Conservation (phyloP, 1,284 basidiomycete genomes). For the Malassezia japonica region DNA sequence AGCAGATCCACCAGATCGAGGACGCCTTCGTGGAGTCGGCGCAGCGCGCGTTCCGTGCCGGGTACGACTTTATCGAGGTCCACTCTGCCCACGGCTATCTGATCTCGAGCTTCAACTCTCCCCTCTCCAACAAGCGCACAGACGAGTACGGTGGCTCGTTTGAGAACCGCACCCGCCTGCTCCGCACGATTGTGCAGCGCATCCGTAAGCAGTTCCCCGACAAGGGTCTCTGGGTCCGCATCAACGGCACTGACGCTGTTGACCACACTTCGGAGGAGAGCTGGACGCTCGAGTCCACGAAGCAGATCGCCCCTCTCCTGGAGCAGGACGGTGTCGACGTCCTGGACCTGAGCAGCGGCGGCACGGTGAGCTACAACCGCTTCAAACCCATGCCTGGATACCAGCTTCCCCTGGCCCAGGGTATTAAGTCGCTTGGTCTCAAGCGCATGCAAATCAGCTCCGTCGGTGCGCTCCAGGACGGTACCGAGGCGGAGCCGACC, state of each 20-base stretch:
- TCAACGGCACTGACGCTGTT: conserved; percentile 38
- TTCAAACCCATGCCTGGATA: conserved; percentile 33
- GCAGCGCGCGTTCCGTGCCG: conserved; percentile 52
- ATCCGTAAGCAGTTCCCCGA: conserved; percentile 36
- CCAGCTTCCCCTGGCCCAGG: conserved; percentile 32
- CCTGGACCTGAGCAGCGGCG: conserved; percentile 36
- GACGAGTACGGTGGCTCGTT: conserved; percentile 45
- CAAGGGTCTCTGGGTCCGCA: conserved; percentile 41
- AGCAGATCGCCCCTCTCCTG: conserved; percentile 27
- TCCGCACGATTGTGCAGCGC: conserved; percentile 23
- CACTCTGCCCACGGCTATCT: conserved; percentile 55
- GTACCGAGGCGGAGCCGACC: conserved; percentile 18
- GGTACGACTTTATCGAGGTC: conserved; percentile 66
- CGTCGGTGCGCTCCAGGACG: conserved; percentile 41
- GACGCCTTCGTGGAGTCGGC: conserved; percentile 61
- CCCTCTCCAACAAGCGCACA: conserved; percentile 38
- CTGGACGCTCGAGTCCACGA: conserved; percentile 35
- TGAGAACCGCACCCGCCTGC: conserved; percentile 32
- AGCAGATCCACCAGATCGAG: conserved; percentile 58
- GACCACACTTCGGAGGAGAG: conserved; percentile 25
- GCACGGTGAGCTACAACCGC: conserved; percentile 29
- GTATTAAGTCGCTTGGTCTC: conserved; percentile 22
- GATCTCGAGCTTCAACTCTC: conserved; percentile 53
- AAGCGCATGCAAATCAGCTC: conserved; percentile 31
- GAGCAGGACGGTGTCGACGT: conserved; percentile 36